Percentiles rank a stretch among this genome's conserved stretches.
Evolutionary conservation across 441 rosid species (phyloP).

Genomic region (Pelargonium citronellum): DNA sequence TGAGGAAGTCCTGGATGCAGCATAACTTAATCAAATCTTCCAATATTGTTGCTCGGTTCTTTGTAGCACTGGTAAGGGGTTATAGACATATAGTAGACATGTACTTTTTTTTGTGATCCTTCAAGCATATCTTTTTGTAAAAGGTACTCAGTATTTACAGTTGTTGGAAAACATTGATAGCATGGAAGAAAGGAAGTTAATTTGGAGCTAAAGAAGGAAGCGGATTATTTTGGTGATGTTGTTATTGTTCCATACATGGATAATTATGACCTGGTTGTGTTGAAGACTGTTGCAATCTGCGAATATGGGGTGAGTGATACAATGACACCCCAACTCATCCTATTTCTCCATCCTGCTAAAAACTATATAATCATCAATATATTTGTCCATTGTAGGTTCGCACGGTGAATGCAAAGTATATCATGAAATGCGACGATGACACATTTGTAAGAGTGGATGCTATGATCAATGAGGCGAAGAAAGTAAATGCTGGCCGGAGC

Average conservation of each 20-base stretch:
- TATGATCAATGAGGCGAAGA: constrained; percentile 36
- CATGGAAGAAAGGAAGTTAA: constrained; percentile 63
- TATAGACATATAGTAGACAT: background rate
- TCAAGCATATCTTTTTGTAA: constrained; percentile 1
- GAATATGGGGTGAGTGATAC: constrained; percentile 66
- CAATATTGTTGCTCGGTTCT: constrained; percentile 20
- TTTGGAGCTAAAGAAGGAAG: constrained; percentile 57
- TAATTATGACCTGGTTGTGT: constrained; percentile 64
- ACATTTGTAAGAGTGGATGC: constrained; percentile 28
- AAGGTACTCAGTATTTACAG: constrained; percentile 11
- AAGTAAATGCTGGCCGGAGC: constrained; percentile 36
- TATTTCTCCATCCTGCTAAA: background rate
- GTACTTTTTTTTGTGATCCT: background rate
- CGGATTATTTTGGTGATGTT: constrained; percentile 59
- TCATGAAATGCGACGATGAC: constrained; percentile 28
- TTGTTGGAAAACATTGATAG: constrained; percentile 20
- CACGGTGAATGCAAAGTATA: constrained; percentile 29
- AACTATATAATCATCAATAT: background rate
- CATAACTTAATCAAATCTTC: constrained; percentile 16
- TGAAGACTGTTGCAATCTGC: constrained; percentile 68
- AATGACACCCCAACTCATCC: background rate
- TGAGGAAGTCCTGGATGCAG: background rate
- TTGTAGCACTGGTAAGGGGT: constrained; percentile 48
- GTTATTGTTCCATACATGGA: constrained; percentile 71
- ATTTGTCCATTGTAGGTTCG: constrained; percentile 33